Conservation (phyloP, 192 early-diverging fungal species). For the Diversispora epigaea region DNA sequence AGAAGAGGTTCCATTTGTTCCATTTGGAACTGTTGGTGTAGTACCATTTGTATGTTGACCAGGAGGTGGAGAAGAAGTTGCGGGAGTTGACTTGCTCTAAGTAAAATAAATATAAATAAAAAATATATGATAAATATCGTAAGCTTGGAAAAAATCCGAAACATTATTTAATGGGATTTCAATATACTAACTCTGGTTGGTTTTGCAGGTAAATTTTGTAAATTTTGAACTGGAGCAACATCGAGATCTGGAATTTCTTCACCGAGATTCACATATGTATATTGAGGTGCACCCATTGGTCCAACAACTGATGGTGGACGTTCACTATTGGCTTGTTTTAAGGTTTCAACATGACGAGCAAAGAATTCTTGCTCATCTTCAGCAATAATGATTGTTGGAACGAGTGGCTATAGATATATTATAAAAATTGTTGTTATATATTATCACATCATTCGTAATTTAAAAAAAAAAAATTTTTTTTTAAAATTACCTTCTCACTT, state of each 20-base stretch:
- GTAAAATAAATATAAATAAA: too few species aligned
- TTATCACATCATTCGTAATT: neutral
- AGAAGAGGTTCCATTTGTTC: constrained; percentile 27
- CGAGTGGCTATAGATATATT: constrained; percentile 48
- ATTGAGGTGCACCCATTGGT: constrained; percentile 44
- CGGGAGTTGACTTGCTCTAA: neutral
- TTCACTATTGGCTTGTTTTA: constrained; percentile 56
- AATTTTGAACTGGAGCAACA: neutral
- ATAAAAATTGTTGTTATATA: constrained; percentile 15
- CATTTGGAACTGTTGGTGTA: constrained; percentile 26
- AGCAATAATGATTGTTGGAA: constrained; percentile 65
- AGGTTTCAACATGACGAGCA: constrained; percentile 70
- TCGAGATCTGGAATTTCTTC: constrained; percentile 5
- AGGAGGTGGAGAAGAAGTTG: neutral
- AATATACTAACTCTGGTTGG: constrained; percentile 27
- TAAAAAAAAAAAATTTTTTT: neutral
- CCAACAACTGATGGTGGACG: constrained; percentile 47
- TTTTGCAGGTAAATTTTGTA: neutral
- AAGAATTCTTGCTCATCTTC: constrained; percentile 91
- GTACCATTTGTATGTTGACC: constrained; percentile 28
- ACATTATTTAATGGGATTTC: constrained; percentile 34
- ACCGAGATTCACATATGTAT: constrained; percentile 30
- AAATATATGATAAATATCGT: too few species aligned
- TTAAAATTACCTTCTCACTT: constrained; percentile 13
- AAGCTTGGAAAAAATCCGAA: neutral